phyloP scores from a whole-genome alignment of 768 basidiomycete species.

The Tremella fuciformis region DNA sequence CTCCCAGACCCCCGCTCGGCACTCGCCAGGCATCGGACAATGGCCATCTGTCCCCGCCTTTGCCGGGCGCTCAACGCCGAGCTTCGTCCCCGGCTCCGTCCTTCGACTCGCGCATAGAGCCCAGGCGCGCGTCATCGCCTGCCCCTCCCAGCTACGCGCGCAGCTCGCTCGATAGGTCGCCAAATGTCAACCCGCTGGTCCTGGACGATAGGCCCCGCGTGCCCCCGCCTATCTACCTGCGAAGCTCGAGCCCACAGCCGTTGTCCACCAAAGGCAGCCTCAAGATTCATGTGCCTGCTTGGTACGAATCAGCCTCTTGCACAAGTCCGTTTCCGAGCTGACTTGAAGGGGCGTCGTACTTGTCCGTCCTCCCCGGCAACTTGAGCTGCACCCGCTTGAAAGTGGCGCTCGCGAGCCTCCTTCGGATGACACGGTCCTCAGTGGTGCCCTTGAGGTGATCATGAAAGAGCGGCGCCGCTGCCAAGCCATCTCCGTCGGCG shows the following conservation, averaged over 20 bases:
- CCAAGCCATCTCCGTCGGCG: constrained; percentile 32
- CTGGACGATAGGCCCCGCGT: constrained; percentile 27
- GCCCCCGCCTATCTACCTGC: constrained; percentile 34
- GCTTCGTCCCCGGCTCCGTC: too few relatives aligned
- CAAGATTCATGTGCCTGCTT: constrained; percentile 40
- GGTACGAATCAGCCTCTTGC: constrained; percentile 14
- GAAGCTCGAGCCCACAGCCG: constrained; percentile 23
- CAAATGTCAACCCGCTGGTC: constrained; percentile 18
- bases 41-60: too few relatives aligned
- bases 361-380: constrained; percentile 26
- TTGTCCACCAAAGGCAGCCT: constrained; percentile 21
- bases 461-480: constrained; percentile 42
- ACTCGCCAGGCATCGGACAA: too few relatives aligned
- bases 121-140: neutral
- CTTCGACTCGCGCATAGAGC: too few relatives aligned
- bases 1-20: too few relatives aligned
- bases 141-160: constrained; percentile 23
- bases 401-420: constrained; percentile 25
- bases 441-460: constrained; percentile 41
- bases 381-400: constrained; percentile 33
- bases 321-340: neutral
- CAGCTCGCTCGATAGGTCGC: constrained; percentile 27
- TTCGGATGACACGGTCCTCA: constrained; percentile 43
- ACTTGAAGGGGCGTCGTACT: constrained; percentile 32
- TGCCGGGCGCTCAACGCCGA: too few relatives aligned